These are phyloP conservation scores for Zygoascus bituminiphila DNA, from an alignment of 805 yeast genomes.

Conservation along the genomic window DNA sequence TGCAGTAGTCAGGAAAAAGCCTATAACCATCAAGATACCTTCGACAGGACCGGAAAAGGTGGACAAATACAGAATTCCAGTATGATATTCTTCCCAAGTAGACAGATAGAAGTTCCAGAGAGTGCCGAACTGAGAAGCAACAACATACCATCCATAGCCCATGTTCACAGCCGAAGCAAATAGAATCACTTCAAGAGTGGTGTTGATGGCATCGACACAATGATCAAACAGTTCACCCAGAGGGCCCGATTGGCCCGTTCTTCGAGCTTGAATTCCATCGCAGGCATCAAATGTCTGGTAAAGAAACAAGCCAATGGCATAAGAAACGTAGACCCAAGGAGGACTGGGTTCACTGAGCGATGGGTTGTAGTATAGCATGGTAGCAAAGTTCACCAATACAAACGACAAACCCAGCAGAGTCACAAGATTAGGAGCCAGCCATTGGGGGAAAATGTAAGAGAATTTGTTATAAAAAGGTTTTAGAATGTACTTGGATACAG, in stretches of 20 bases:
- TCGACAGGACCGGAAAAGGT: conserved; percentile 92
- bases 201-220: conserved; percentile 56
- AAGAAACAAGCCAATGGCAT: conserved; percentile 76
- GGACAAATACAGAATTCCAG: conserved; percentile 70
- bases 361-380: conserved; percentile 71
- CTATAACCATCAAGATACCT: conserved; percentile 64
- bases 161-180: conserved; percentile 62
- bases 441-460: conserved; percentile 66
- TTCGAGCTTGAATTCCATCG: conserved; percentile 91
- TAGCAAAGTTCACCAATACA: conserved; percentile 51
- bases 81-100: conserved; percentile 95
- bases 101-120: conserved; percentile 66
- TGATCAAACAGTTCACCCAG: conserved; percentile 93
- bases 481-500: conserved; percentile 62
- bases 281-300: conserved; percentile 96
- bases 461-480: conserved; percentile 77
- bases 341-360: conserved; percentile 52
- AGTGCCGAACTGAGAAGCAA: conserved; percentile 26
- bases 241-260: conserved; percentile 93
- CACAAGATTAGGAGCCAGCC: conserved; percentile 81
- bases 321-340: conserved; percentile 64
- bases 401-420: conserved; percentile 74
- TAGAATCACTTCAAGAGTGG: conserved; percentile 62
- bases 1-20: conserved; percentile 54
- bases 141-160: conserved; percentile 56